These are phyloP conservation scores for Lipomyces spencermartinsiae DNA, from an alignment of 805 yeast species.

Conservation along the genomic window DNA sequence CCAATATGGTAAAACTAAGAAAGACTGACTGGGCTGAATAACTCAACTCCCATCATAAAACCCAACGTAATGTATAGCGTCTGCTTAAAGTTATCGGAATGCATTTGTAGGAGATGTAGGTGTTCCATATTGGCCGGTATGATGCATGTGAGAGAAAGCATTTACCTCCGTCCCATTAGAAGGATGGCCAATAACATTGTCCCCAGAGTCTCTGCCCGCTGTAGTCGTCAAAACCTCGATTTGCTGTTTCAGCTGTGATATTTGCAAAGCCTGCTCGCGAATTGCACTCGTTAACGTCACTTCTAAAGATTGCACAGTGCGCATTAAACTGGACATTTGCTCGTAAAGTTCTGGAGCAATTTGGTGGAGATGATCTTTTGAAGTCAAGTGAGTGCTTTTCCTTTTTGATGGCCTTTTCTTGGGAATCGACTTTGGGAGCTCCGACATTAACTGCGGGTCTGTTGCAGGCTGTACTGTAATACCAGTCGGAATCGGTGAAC, in stretches of 20 bases:
- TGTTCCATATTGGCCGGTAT: constrained; percentile 1
- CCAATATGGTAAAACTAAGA: background rate
- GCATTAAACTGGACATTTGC: constrained; percentile 6
- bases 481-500: background rate
- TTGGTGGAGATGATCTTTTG: constrained; percentile 1
- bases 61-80: background rate
- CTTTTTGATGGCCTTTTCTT: background rate
- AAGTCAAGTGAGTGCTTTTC: background rate
- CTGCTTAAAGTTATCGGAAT: background rate
- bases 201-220: background rate
- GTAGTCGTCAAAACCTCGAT: background rate
- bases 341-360: constrained; percentile 12
- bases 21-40: background rate
- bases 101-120: constrained; percentile 5
- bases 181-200: constrained; percentile 1
- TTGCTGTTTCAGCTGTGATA: constrained; percentile 17
- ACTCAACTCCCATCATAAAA: background rate
- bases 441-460: constrained; percentile 6
- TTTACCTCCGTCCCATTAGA: constrained; percentile 1
- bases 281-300: background rate
- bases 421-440: background rate
- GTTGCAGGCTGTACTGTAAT: background rate
- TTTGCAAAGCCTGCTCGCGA: constrained; percentile 19
- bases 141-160: constrained; percentile 7
- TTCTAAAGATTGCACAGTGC: constrained; percentile 11